Percentiles rank a stretch among this genome's conserved stretches.
phyloP scores from a whole-genome alignment of 192 early-diverging fungal genomes.

The Coemansia sp. region DNA sequence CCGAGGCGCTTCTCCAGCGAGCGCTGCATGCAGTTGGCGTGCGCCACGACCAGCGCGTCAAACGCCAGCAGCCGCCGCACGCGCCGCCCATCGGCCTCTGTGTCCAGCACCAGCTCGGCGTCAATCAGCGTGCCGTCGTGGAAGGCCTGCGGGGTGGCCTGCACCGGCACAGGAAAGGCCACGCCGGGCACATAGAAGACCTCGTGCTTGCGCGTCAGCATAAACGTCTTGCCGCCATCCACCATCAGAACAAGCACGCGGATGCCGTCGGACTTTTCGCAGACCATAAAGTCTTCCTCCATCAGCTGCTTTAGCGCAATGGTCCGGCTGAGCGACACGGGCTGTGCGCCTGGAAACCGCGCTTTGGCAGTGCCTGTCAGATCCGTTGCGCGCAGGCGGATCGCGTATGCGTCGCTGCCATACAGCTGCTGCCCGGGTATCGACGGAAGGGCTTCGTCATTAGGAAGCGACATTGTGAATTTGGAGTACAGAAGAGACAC shows the following conservation, averaged over 20 bases:
- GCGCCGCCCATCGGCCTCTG: constrained; percentile 58
- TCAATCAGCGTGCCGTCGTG: constrained; percentile 82
- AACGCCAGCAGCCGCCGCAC: constrained; percentile 60
- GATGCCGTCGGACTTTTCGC: constrained; percentile 83
- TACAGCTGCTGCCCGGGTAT: constrained; percentile 24
- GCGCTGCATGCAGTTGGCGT: constrained; percentile 58
- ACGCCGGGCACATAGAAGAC: constrained; percentile 66
- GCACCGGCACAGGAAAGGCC: constrained; percentile 62
- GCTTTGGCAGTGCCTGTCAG: neutral
- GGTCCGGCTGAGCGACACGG: constrained; percentile 34
- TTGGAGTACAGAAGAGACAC: too few relatives aligned
- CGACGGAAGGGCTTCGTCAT: constrained; percentile 13
- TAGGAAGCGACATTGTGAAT: too few relatives aligned
- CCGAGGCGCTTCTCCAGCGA: constrained; percentile 70
- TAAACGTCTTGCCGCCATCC: constrained; percentile 6
- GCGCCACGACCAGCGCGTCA: constrained; percentile 68
- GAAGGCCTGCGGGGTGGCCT: constrained; percentile 29
- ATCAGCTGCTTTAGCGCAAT: constrained; percentile 15
- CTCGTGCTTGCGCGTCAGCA: constrained; percentile 73
- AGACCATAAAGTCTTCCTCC: constrained; percentile 62
- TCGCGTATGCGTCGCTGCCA: neutral
- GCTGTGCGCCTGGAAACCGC: constrained; percentile 45
- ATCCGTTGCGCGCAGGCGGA: constrained; percentile 15
- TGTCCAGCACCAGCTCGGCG: constrained; percentile 87
- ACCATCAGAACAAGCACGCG: constrained; percentile 60